Percentiles rank a stretch among this genome's conserved stretches.
These are phyloP conservation scores for Coccinonectria pachysandricola DNA, from an alignment of 2,329 filamentous ascomycete genomes.

Conservation along the genomic window DNA sequence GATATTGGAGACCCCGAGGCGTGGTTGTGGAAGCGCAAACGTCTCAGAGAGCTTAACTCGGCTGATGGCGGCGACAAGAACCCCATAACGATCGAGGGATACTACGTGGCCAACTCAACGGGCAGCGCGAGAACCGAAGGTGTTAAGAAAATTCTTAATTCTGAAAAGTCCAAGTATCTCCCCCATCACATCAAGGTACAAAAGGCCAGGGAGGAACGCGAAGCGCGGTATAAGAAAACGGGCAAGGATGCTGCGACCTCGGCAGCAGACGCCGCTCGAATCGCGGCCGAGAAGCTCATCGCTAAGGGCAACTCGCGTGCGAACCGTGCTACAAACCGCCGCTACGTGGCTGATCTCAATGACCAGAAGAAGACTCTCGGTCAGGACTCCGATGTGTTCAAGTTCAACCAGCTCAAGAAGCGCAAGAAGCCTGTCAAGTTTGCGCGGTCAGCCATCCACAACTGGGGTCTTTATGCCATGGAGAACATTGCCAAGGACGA, in stretches of 20 bases:
- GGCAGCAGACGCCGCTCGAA: conserved; percentile 60
- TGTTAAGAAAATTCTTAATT: conserved; percentile 89
- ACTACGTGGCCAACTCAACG: conserved; percentile 76
- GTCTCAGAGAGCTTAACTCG: conserved; percentile 45
- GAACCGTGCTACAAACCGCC: conserved; percentile 90
- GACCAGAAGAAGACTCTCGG: conserved; percentile 83
- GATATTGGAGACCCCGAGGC: conserved; percentile 40
- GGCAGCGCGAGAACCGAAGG: conserved; percentile 88
- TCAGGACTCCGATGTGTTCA: conserved; percentile 79
- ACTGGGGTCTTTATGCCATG: conserved; percentile 96
- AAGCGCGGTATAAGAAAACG: conserved; percentile 59
- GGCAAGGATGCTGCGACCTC: conserved; percentile 55
- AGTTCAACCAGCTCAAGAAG: conserved; percentile 99
- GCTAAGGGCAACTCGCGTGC: conserved; percentile 86
- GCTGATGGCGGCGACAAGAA: conserved; percentile 15
- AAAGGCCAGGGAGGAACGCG: conserved; percentile 81
- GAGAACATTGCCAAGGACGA: conserved; percentile 96
- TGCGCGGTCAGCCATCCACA: conserved; percentile 93
- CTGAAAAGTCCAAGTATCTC: conserved; percentile 95
- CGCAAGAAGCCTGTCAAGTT: conserved; percentile 99
- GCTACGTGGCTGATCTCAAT: conserved; percentile 88
- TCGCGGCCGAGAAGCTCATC: conserved; percentile 68
- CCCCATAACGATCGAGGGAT: conserved; percentile 44
- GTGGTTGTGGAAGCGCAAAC: conserved; percentile 48
- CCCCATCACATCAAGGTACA: conserved; percentile 96